Base-by-base conservation (phyloP, 768 basidiomycete genomes). In the Tylopilus sp. region DNA sequence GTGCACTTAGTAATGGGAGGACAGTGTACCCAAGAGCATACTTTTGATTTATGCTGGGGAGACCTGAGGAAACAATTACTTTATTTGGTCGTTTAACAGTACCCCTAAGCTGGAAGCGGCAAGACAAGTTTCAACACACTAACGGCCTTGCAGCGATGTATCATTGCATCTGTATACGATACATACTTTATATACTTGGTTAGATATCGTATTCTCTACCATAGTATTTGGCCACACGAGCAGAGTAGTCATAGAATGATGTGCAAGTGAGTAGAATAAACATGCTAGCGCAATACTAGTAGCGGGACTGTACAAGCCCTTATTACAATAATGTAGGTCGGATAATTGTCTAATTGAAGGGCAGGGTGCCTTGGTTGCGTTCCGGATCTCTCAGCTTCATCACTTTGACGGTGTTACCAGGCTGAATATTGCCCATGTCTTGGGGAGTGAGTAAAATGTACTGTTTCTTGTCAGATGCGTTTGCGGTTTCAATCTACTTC, bases 391-490 rank as follows among this genome's bases (percentile, higher is more conserved):
- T 75, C 88, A 94, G 90, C 45, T 86, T 77, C 55, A 85, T 79
- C 2, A 93, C 85, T 15, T 80, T 78, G 28, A 93, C 89, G 12
- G 81, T 81, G 4, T 73, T 72, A n/a, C 86, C 85, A 47, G 86
- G 67, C 22, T 73, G 71, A 44, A 91, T 73, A 60, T 83, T 87
- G 40, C 81, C 81, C 88, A 93, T 91, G 59, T 90, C 89, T 60
- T 91, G 90, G n/a, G 95, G 95, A 1, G 95, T 97, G 65, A 98
- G 98, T 40, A 98, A 77, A 47, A 98, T 83, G 64, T 92, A 95
- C 68, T 98, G 95, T 61, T 91, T 93, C 71, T 85, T 83, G 67
- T 92, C 84, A 7, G 87, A 88, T 9, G 81, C 78, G 60, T 89
- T 91, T 8, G 95, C 95, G 2, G 89, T 91, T 23, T 94, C 91